Evolutionary conservation across 169 alveolate species (phyloP).

Genomic region (Plasmodium berghei): DNA sequence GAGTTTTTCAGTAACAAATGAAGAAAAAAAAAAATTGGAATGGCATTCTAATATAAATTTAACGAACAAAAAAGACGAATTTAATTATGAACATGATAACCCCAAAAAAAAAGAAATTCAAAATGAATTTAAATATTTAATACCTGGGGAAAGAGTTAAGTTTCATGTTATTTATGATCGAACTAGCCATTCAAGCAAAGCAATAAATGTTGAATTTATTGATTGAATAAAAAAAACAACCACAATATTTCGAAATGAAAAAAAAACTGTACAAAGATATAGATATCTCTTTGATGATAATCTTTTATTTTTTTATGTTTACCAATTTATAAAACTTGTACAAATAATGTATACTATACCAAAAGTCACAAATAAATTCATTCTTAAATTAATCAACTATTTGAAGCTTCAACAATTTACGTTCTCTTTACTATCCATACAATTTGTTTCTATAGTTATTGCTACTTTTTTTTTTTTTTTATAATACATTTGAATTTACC

Average conservation of each 20-base stretch:
- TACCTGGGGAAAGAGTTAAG: slow-evolving; percentile 64
- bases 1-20: slow-evolving; percentile 25
- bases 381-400: too few relatives aligned
- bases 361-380: too few relatives aligned
- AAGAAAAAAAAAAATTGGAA: slow-evolving; percentile 38
- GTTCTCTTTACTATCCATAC: too few relatives aligned
- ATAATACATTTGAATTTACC: too few relatives aligned
- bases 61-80: slow-evolving; percentile 6
- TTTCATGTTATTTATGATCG: slow-evolving; percentile 42
- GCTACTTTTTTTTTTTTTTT: too few relatives aligned
- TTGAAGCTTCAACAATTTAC: too few relatives aligned
- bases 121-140: slow-evolving; percentile 41
- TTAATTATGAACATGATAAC: slow-evolving; percentile 15
- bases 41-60: slow-evolving; percentile 35
- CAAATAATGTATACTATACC: too few relatives aligned
- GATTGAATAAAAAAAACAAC: slow-evolving; percentile 5
- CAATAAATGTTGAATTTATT: slow-evolving; percentile 39
- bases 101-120: slow-evolving; percentile 35
- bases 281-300: too few relatives aligned
- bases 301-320: too few relatives aligned
- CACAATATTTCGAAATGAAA: neutral
- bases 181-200: slow-evolving; percentile 51
- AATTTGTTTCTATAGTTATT: too few relatives aligned
- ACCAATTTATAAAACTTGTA: too few relatives aligned
- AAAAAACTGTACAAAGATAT: too few relatives aligned